phyloP scores from a whole-genome alignment of 305 asterid genomes.

The Petunia hybrid region DNA sequence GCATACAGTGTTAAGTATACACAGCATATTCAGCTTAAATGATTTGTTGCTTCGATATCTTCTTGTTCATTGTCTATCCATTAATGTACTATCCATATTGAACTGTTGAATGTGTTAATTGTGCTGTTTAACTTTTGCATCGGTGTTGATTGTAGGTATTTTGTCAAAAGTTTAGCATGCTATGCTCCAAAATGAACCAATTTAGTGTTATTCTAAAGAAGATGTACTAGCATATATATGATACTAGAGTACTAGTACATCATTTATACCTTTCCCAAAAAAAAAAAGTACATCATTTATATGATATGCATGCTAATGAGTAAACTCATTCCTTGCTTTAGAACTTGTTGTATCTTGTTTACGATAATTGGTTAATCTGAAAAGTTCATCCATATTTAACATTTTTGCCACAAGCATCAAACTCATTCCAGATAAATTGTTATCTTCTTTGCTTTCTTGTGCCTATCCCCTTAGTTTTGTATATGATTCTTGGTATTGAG shows the following conservation, averaged over 20 bases:
- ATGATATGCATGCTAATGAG: conserved; percentile 28
- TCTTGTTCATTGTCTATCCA: background rate
- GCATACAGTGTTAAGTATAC: conserved; percentile 9
- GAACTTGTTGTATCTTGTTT: conserved; percentile 8
- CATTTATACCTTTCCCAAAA: too few species aligned
- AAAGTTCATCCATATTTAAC: conserved; percentile 7
- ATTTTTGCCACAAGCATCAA: background rate
- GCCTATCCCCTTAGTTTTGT: background rate
- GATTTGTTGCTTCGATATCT: background rate
- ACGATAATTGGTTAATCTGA: background rate
- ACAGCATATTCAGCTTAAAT: conserved; percentile 3
- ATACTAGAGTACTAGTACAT: too few species aligned
- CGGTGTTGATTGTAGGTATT: background rate
- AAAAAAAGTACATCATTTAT: background rate
- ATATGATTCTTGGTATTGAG: background rate
- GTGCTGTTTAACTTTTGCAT: conserved; percentile 15
- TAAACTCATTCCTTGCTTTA: conserved; percentile 6
- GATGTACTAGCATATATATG: conserved; percentile 17
- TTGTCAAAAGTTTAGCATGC: conserved; percentile 25
- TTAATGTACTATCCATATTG: background rate
- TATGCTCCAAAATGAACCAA: background rate
- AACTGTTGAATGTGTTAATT: conserved; percentile 27
- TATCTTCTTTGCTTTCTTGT: conserved; percentile 13
- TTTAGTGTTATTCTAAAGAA: background rate
- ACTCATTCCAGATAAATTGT: conserved; percentile 1